Evolutionary conservation across 345 rosid species (phyloP), one percentile per base, ranked within the genome.

Genomic region (Sonneratia caseolaris): DNA sequence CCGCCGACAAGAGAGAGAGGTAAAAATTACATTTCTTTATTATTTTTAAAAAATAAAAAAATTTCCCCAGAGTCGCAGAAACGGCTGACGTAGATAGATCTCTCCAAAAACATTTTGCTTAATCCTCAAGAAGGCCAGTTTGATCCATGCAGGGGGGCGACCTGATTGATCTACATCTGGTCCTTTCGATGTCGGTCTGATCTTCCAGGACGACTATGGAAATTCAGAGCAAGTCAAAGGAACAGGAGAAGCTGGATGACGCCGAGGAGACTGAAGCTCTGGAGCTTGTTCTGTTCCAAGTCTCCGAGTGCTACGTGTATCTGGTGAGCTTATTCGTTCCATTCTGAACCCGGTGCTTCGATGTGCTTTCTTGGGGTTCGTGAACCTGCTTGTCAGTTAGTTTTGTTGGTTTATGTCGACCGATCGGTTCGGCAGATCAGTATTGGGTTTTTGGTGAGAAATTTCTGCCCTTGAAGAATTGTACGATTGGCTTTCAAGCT

Each of bases 281-380:
- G 47, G 99, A 95, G 86, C 82, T 95, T 69, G 62, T 88, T 76
- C 87, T 90, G 37, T 94, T 87, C 82, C 93, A 90, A 77, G 96
- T 95, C 69, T 80, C 97, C 67, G 97, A 95, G 83, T 92, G 96
- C 79, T 94, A 94, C 75, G 97, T 91, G 76, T 90, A 92, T 83
- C 69, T 88, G 91, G 97, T 92, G 80, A 74, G 78, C 47, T 13
- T 16, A 3, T 71, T 14, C n/a, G 35, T 47, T 53, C 66, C 0
- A 3, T 37, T 11, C 35, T 73, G 65, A 66, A 22, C n/a, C 3
- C 68, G 47, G 24, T 4, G 14, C 10, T 15, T 61, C 42, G 10
- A 32, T 62, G 38, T 62, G 66, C 32, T 56, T 22, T 24, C 4
- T 69, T 42, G 45, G 56, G 16, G 37, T 19, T 36, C 32, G n/a